These are phyloP conservation scores for Solanum lignicaule DNA, from an alignment of 257 asterid genomes.

Conservation along the genomic window DNA sequence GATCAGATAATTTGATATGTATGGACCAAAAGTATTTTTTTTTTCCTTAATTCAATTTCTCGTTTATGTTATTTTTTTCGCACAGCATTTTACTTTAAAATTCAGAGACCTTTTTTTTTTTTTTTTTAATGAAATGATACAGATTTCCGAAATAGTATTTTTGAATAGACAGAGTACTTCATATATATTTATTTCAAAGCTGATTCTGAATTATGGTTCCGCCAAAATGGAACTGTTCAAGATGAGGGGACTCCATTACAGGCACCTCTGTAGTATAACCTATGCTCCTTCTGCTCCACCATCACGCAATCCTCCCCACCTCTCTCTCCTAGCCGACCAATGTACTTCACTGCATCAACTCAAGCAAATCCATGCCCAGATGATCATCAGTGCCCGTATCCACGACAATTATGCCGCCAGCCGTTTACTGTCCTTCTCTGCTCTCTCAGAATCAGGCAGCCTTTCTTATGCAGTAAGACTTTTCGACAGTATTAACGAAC, in stretches of 20 bases:
- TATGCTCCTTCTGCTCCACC: background rate
- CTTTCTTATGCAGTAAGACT: constrained; percentile 47
- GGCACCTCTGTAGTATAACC: constrained; percentile 11
- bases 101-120: no score
- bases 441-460: constrained; percentile 54
- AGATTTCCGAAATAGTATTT: no score
- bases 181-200: no score
- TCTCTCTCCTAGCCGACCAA: constrained; percentile 39
- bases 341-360: constrained; percentile 59
- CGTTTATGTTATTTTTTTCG: no score
- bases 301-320: constrained; percentile 4
- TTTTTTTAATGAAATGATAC: no score
- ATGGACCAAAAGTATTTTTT: no score
- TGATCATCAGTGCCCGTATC: constrained; percentile 56
- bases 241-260: background rate
- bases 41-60: no score
- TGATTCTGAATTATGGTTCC: constrained; percentile 13
- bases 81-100: no score
- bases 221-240: constrained; percentile 6
- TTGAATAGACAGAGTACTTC: no score
- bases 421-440: constrained; percentile 66
- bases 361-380: constrained; percentile 68
- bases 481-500: constrained; percentile 18
- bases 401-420: constrained; percentile 67
- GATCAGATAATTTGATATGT: no score